These are phyloP conservation scores for Papiliotrema nemorosa DNA, from an alignment of 1,284 basidiomycete species.

Conservation along the genomic window DNA sequence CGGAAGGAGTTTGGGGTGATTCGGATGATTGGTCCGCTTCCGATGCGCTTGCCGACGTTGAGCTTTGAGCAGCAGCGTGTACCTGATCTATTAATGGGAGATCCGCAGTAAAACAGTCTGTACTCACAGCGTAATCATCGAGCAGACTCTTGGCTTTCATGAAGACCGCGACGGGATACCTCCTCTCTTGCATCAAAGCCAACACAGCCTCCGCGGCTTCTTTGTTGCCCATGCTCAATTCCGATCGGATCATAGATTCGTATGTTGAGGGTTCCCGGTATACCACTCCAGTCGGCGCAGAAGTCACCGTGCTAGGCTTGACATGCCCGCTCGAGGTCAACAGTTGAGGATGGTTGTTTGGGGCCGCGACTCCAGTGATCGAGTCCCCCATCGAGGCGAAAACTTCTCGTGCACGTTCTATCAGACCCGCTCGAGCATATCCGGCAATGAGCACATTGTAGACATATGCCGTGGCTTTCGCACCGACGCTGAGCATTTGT, in stretches of 20 bases:
- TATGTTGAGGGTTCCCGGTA: conserved; percentile 76
- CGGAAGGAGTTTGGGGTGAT: too few species aligned
- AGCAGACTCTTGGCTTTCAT: conserved; percentile 33
- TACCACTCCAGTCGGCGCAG: conserved; percentile 52
- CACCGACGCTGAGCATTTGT: conserved; percentile 61
- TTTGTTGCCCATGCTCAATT: conserved; percentile 72
- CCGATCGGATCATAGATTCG: conserved; percentile 93
- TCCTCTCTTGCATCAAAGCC: conserved; percentile 63
- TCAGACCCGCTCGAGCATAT: conserved; percentile 68
- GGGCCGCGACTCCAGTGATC: conserved; percentile 71
- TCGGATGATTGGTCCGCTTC: too few species aligned
- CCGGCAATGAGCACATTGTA: conserved; percentile 89
- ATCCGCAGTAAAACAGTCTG: too few species aligned
- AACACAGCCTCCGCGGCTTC: conserved; percentile 69
- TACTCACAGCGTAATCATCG: conserved; percentile 24
- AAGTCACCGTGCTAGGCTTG: conserved; percentile 51
- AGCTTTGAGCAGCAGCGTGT: too few species aligned
- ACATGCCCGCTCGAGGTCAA: conserved; percentile 49
- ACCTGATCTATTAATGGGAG: too few species aligned
- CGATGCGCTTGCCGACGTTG: too few species aligned
- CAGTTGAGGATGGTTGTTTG: conserved; percentile 76
- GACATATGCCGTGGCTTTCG: conserved; percentile 93
- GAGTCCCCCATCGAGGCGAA: conserved; percentile 90
- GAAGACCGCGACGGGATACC: conserved; percentile 45
- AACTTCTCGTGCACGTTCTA: conserved; percentile 66